Conservation (phyloP, 2,329 filamentous ascomycete genomes). For the Colletotrichum sp. region DNA sequence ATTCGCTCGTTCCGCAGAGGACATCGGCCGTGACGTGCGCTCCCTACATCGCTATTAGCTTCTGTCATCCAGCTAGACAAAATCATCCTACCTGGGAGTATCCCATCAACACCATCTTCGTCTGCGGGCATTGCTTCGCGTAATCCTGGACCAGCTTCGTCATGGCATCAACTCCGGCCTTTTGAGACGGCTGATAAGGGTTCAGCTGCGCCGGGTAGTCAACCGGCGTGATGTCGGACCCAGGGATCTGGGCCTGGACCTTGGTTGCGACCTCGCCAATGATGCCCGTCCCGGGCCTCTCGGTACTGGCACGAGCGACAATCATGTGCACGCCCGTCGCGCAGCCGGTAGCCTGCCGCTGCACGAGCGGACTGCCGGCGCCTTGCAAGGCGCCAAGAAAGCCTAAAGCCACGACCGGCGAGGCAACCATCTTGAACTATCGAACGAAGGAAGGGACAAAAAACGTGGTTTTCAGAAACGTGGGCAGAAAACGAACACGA, state of each 20-base stretch:
- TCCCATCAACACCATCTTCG: constrained; percentile 44
- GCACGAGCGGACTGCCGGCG: neutral
- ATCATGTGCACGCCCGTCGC: constrained; percentile 43
- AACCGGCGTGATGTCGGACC: constrained; percentile 36
- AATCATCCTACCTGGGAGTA: constrained; percentile 41
- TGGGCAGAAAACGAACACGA: neutral
- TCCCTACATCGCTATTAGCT: constrained; percentile 28
- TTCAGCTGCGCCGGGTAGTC: constrained; percentile 43
- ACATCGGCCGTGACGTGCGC: constrained; percentile 42
- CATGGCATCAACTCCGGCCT: constrained; percentile 34
- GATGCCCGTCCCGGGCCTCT: constrained; percentile 36
- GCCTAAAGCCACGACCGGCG: constrained; percentile 4
- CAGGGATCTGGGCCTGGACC: constrained; percentile 34
- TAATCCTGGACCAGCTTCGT: constrained; percentile 37
- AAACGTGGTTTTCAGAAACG: neutral
- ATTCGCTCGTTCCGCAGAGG: constrained; percentile 41
- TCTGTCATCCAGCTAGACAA: neutral
- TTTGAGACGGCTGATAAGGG: constrained; percentile 36
- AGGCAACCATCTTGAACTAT: constrained; percentile 1
- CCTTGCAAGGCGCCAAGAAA: constrained; percentile 8
- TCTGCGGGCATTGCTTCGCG: constrained; percentile 36
- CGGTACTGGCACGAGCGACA: constrained; percentile 42
- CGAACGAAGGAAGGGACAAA: neutral
- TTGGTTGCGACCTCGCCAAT: constrained; percentile 36
- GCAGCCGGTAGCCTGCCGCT: constrained; percentile 27